A percentile compares a stretch with the other conserved stretches of the same genome.
phyloP scores from a whole-genome alignment of 2,329 filamentous ascomycete species.

The Colletotrichum higginsianum region DNA sequence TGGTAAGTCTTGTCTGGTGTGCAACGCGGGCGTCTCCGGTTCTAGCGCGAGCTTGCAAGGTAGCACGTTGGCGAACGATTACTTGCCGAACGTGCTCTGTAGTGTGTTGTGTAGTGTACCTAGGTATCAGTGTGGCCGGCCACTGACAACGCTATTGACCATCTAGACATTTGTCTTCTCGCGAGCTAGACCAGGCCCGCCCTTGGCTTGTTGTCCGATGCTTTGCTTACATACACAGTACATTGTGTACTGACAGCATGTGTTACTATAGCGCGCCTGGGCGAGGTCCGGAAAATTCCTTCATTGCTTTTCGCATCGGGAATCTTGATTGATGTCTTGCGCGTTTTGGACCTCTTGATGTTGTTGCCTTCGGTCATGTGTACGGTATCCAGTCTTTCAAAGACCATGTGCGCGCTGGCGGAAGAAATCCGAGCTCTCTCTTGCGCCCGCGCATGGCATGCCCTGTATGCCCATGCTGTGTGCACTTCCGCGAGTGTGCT shows the following conservation, averaged over 20 bases:
- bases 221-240: no score
- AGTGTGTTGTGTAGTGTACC: no score
- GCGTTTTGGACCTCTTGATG: background rate
- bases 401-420: background rate
- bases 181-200: no score
- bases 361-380: background rate
- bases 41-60: no score
- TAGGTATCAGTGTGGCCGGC: no score
- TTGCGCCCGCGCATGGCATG: background rate
- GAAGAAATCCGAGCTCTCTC: background rate
- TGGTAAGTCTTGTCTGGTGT: no score
- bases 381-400: background rate
- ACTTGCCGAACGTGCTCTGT: no score
- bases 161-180: no score
- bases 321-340: background rate
- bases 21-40: no score
- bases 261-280: background rate
- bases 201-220: no score
- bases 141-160: no score
- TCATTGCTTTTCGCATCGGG: slow-evolving; percentile 2
- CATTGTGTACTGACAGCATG: background rate
- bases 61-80: no score
- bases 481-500: background rate
- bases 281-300: slow-evolving; percentile 20
- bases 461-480: background rate